A percentile compares a stretch with the other conserved stretches of the same genome.
phyloP scores from a whole-genome alignment of 2,329 filamentous ascomycete species.

The Aschersonia sp. region DNA sequence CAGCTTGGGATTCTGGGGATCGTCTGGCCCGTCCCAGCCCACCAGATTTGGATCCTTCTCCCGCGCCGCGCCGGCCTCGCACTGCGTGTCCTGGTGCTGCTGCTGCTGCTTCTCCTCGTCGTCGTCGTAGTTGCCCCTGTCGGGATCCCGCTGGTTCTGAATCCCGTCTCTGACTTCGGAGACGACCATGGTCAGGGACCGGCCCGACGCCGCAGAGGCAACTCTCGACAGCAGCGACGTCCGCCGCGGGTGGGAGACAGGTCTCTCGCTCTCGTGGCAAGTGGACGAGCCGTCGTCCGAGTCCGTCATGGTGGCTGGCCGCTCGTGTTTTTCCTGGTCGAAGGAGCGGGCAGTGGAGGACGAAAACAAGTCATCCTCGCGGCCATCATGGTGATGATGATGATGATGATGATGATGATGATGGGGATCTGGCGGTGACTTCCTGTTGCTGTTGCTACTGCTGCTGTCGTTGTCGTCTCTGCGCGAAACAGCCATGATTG shows the following conservation, averaged over 20 bases:
- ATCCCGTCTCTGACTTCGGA: constrained; percentile 26
- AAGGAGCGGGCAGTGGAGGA: background rate
- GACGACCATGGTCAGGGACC: constrained; percentile 16
- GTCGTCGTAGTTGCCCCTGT: constrained; percentile 13
- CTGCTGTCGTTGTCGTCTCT: too few relatives aligned
- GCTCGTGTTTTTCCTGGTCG: constrained; percentile 2
- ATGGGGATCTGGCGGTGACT: too few relatives aligned
- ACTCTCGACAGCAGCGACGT: background rate
- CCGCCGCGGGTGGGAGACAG: background rate
- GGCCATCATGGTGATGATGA: background rate
- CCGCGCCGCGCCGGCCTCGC: too few relatives aligned
- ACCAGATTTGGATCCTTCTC: constrained; percentile 23
- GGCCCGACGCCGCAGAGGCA: background rate
- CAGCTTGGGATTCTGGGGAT: constrained; percentile 36
- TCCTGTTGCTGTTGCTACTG: too few relatives aligned
- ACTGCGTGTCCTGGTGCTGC: constrained; percentile 1
- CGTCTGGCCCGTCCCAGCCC: constrained; percentile 37
- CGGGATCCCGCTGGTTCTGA: constrained; percentile 15
- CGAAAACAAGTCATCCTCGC: background rate
- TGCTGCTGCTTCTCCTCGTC: constrained; percentile 5
- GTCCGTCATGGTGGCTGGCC: background rate
- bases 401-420: too few relatives aligned
- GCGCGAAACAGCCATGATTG: too few relatives aligned
- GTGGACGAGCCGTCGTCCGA: background rate
- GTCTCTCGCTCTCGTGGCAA: constrained; percentile 1